Conservation (phyloP, 208 protist genomes). For the Wallacemonas rigidus region DNA sequence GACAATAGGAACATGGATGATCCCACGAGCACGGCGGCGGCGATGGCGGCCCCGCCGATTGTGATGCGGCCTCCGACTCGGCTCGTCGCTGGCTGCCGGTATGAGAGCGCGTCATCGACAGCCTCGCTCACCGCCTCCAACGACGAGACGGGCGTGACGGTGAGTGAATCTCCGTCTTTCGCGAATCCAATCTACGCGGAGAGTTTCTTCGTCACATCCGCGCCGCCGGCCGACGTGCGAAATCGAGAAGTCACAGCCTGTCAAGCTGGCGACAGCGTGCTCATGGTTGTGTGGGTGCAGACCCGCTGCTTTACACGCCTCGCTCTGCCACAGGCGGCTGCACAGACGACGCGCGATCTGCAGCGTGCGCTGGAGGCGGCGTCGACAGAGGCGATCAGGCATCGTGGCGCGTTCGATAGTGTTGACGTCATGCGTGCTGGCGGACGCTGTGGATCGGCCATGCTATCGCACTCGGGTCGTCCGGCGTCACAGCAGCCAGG, state of each 20-base stretch:
- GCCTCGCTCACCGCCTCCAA: too few relatives aligned
- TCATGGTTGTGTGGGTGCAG: conserved; percentile 13
- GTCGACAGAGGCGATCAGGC: neutral
- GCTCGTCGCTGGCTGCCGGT: neutral
- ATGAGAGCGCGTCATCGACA: neutral
- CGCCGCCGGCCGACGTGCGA: neutral
- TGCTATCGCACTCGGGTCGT: too few relatives aligned
- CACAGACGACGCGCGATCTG: neutral
- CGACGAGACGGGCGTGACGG: too few relatives aligned
- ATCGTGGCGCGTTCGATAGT: neutral
- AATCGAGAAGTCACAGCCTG: neutral
- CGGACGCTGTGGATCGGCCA: neutral
- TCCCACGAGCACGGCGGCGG: neutral
- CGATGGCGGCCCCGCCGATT: neutral
- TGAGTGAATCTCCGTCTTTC: too few relatives aligned
- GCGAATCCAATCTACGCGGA: conserved; percentile 2
- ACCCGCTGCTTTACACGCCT: neutral
- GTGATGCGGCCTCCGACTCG: neutral
- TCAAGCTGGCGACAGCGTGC: neutral
- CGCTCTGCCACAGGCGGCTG: neutral
- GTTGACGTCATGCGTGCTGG: neutral
- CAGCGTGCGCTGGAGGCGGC: neutral
- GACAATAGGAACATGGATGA: neutral
- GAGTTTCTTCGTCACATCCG: neutral
- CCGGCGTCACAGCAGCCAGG: neutral